phyloP scores from a whole-genome alignment of 495 filamentous ascomycete species.

The Halenospora varia region DNA sequence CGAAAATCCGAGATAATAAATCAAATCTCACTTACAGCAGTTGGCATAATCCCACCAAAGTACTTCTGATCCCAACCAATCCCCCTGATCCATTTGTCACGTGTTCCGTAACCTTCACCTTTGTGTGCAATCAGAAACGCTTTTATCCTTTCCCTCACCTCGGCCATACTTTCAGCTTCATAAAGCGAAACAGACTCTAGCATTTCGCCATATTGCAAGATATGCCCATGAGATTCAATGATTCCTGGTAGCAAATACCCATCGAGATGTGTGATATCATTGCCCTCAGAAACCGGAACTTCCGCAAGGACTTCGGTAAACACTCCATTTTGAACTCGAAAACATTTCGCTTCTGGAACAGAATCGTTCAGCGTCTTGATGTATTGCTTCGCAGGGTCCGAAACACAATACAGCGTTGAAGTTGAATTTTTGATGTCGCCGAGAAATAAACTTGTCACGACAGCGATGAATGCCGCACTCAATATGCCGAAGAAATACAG shows the following conservation, averaged over 20 bases:
- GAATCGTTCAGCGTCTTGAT: constrained; percentile 32
- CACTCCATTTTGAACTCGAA: constrained; percentile 32
- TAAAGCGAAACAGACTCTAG: constrained; percentile 57
- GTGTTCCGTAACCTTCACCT: constrained; percentile 21
- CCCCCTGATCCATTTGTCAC: constrained; percentile 53
- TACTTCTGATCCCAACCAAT: constrained; percentile 63
- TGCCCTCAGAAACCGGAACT: constrained; percentile 2
- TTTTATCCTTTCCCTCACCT: constrained; percentile 42
- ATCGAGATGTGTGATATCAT: constrained; percentile 11
- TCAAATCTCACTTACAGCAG: constrained; percentile 41
- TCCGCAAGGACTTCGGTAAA: constrained; percentile 23
- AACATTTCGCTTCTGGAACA: constrained; percentile 34
- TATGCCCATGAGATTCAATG: constrained; percentile 63
- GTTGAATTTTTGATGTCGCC: too few species aligned
- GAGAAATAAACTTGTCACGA: too few species aligned
- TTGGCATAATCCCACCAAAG: constrained; percentile 55
- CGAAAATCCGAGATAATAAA: too few species aligned
- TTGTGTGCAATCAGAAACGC: constrained; percentile 42
- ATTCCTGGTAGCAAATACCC: constrained; percentile 54
- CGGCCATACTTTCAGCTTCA: constrained; percentile 43
- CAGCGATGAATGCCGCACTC: too few species aligned
- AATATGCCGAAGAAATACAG: too few species aligned
- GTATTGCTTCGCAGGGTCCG: constrained; percentile 28
- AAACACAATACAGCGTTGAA: constrained; percentile 18
- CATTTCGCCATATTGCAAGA: constrained; percentile 61